These are phyloP conservation scores for Tagetes patula DNA, from an alignment of 129 eudicot genomes.

Conservation along the genomic window DNA sequence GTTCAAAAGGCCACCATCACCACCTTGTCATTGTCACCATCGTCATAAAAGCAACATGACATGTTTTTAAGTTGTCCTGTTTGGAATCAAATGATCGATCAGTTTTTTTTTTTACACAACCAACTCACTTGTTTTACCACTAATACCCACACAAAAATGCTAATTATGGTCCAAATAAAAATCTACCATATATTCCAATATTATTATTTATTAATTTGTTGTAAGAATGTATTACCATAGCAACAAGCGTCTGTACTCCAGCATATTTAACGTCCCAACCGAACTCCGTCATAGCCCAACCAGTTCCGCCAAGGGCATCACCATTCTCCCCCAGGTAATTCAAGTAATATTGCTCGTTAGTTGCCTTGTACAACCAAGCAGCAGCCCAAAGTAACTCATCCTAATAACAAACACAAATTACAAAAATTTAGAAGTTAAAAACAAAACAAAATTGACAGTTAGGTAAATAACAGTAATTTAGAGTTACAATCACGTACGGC, in stretches of 20 bases:
- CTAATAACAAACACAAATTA: slow-evolving; percentile 27
- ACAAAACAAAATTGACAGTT: background rate
- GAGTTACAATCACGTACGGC: slow-evolving; percentile 49
- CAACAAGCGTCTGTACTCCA: slow-evolving; percentile 90
- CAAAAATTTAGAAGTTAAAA: background rate
- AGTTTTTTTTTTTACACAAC: no score
- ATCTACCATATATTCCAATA: no score
- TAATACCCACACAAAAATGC: no score
- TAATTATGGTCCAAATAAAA: no score
- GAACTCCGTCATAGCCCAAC: slow-evolving; percentile 94
- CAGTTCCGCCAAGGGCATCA: slow-evolving; percentile 90
- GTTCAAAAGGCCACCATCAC: background rate
- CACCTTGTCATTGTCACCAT: background rate
- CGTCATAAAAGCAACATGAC: background rate
- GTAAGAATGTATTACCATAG: slow-evolving; percentile 49
- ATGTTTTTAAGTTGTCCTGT: background rate
- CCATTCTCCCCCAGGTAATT: slow-evolving; percentile 78
- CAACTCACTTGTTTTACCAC: no score
- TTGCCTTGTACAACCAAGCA: slow-evolving; percentile 99
- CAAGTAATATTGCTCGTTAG: slow-evolving; percentile 72
- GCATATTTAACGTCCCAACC: slow-evolving; percentile 99
- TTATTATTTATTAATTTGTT: background rate
- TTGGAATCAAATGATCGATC: no score
- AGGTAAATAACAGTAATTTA: background rate
- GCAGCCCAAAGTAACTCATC: slow-evolving; percentile 98